A percentile compares a stretch with the other conserved stretches of the same genome.
These are phyloP conservation scores for Leishmania guyanensis DNA, from an alignment of 208 protist species.

Conservation along the genomic window DNA sequence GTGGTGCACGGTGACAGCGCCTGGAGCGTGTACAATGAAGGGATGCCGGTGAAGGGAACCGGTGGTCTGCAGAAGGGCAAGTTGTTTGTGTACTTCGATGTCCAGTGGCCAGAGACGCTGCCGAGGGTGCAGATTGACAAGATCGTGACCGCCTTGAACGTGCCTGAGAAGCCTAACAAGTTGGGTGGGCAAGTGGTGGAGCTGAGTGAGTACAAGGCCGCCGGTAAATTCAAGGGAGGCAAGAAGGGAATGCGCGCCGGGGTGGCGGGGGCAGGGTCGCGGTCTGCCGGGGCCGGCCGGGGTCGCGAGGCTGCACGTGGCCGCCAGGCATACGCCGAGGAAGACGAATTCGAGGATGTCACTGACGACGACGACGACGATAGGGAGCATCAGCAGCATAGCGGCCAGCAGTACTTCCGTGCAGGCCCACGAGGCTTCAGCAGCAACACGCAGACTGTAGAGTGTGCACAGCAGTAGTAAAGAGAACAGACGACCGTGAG, in stretches of 20 bases:
- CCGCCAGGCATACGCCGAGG: constrained; percentile 18
- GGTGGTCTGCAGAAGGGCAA: constrained; percentile 77
- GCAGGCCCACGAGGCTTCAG: constrained; percentile 10
- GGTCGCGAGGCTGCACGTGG: neutral
- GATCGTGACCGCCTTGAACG: constrained; percentile 48
- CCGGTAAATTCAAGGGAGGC: constrained; percentile 20
- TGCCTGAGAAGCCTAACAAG: constrained; percentile 39
- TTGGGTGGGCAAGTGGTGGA: constrained; percentile 69
- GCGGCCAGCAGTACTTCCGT: constrained; percentile 24
- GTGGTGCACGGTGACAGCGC: constrained; percentile 77
- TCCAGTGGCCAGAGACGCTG: constrained; percentile 82
- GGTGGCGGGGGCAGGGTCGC: constrained; percentile 3
- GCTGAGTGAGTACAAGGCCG: constrained; percentile 39
- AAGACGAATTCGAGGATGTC: constrained; percentile 45
- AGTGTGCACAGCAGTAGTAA: constrained; percentile 74
- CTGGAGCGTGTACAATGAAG: constrained; percentile 82
- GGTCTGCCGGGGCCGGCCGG: constrained; percentile 8
- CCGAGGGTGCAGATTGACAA: constrained; percentile 30
- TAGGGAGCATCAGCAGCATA: constrained; percentile 32
- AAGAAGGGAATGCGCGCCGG: constrained; percentile 23
- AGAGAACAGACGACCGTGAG: neutral
- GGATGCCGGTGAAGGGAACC: constrained; percentile 88
- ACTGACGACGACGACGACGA: constrained; percentile 40
- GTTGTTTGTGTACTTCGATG: constrained; percentile 83
- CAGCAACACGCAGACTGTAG: constrained; percentile 48